A percentile compares a stretch with the other conserved stretches of the same genome.
These are phyloP conservation scores for Colletotrichum viniferum DNA, from an alignment of 2,329 filamentous ascomycete species.

Conservation along the genomic window DNA sequence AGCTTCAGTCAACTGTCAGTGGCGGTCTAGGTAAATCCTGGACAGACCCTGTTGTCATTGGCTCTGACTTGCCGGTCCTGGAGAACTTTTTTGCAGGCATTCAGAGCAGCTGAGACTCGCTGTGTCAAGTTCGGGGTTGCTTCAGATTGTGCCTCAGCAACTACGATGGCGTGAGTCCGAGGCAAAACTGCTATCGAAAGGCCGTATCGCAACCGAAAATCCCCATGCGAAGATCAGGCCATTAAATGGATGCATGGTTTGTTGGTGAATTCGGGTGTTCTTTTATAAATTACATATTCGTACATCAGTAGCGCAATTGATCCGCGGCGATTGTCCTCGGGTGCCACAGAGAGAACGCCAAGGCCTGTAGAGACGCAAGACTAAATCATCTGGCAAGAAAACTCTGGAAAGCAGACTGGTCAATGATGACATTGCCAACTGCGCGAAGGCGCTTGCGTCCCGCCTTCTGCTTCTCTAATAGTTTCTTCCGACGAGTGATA, in stretches of 20 bases:
- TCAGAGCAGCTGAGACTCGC: background rate
- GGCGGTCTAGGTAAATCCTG: constrained; percentile 42
- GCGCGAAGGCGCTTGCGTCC: constrained; percentile 85
- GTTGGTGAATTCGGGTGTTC: background rate
- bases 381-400: constrained; percentile 77
- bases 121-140: background rate
- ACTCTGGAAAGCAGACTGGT: constrained; percentile 92
- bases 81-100: background rate
- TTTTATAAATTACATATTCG: background rate
- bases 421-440: constrained; percentile 92
- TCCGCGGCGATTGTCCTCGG: background rate
- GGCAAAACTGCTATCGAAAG: background rate
- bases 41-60: constrained; percentile 40
- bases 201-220: background rate
- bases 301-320: background rate
- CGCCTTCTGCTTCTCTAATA: constrained; percentile 96
- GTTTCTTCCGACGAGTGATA: constrained; percentile 78
- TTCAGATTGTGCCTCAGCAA: background rate
- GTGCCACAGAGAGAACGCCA: background rate
- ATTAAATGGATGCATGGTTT: background rate
- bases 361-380: background rate
- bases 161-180: background rate
- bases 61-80: constrained; percentile 38
- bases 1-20: constrained; percentile 46
- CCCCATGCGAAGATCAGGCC: background rate